phyloP scores from a whole-genome alignment of 1,284 basidiomycete genomes.

The Ganoderma lingzhi region DNA sequence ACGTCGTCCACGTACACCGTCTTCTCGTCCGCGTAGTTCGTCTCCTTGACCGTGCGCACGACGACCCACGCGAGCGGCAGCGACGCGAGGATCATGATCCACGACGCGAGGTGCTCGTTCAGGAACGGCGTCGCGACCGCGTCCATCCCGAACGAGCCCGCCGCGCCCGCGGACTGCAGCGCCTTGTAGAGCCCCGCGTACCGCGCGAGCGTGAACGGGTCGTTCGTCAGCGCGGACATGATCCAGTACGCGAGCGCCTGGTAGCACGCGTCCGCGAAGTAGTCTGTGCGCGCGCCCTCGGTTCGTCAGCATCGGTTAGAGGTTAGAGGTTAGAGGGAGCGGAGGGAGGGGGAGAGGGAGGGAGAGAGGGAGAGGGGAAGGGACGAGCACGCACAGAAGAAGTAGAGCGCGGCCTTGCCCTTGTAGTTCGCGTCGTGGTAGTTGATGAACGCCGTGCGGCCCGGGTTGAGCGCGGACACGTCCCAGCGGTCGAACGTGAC shows the following conservation, averaged over 20 bases:
- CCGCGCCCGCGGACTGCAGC: conserved; percentile 49
- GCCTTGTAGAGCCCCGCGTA: conserved; percentile 53
- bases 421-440: conserved; percentile 44
- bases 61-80: conserved; percentile 48
- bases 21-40: conserved; percentile 48
- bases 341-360: not conserved
- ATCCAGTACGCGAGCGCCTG: conserved; percentile 52
- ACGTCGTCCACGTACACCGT: conserved; percentile 44
- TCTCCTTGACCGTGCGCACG: conserved; percentile 48
- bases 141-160: conserved; percentile 57
- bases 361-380: not conserved
- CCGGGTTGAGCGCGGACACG: conserved; percentile 19
- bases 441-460: conserved; percentile 37
- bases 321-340: not conserved
- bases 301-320: not conserved
- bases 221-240: conserved; percentile 54
- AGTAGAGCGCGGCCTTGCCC: conserved; percentile 48
- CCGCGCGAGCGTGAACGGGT: conserved; percentile 53
- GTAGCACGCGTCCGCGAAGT: conserved; percentile 48
- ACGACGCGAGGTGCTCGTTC: conserved; percentile 49
- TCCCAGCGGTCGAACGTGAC: conserved; percentile 43
- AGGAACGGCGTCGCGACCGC: conserved; percentile 49
- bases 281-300: conserved; percentile 35
- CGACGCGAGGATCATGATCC: conserved; percentile 47
- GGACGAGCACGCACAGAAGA: conserved; percentile 46